phyloP scores from a whole-genome alignment of 805 yeast species.

The Zygoascus bituminiphila region DNA sequence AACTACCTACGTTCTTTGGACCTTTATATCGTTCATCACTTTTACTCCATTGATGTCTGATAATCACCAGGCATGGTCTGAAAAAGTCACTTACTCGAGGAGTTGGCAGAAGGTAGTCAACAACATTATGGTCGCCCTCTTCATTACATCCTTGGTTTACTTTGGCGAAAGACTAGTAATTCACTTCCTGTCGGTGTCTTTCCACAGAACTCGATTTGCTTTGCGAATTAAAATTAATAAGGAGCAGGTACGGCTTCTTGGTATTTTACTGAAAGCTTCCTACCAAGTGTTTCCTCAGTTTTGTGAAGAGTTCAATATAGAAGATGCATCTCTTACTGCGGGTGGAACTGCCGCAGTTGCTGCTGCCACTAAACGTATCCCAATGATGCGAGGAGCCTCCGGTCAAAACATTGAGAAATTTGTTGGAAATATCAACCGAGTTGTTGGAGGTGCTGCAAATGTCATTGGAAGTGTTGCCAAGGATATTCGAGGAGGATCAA shows the following conservation, averaged over 20 bases:
- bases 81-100: constrained; percentile 17
- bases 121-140: constrained; percentile 30
- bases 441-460: constrained; percentile 25
- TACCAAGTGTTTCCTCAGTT: constrained; percentile 29
- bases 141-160: constrained; percentile 30
- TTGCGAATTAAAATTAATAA: constrained; percentile 31
- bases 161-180: constrained; percentile 31
- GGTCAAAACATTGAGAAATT: constrained; percentile 28
- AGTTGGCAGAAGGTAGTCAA: constrained; percentile 31
- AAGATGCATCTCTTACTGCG: constrained; percentile 26
- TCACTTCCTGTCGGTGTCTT: constrained; percentile 32
- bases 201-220: constrained; percentile 33
- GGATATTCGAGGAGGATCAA: constrained; percentile 17
- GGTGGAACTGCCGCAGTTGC: constrained; percentile 15
- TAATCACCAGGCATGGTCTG: constrained; percentile 20
- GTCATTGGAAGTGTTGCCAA: constrained; percentile 19
- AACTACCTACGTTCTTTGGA: constrained; percentile 28
- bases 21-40: constrained; percentile 30
- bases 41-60: constrained; percentile 29
- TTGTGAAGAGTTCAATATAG: constrained; percentile 30
- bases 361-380: constrained; percentile 9
- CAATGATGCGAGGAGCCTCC: constrained; percentile 6
- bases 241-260: constrained; percentile 23
- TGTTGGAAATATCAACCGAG: constrained; percentile 21
- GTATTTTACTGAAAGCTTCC: constrained; percentile 27